Evolutionary conservation across 371 early-diverging fungal genomes (phyloP).

Genomic region (Coemansia sp.): DNA sequence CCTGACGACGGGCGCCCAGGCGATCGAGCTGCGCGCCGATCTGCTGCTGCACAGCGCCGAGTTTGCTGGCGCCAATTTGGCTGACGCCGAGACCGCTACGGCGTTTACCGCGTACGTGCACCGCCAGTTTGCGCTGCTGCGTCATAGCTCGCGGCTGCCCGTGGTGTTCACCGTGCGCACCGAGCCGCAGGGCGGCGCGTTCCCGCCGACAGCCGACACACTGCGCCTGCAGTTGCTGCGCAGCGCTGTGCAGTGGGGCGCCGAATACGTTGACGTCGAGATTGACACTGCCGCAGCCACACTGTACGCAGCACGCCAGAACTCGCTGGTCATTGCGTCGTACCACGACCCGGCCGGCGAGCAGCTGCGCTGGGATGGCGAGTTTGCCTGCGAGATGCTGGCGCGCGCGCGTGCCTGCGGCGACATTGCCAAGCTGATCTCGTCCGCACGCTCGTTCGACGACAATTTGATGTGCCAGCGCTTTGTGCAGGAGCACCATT

Average conservation of each 20-base stretch:
- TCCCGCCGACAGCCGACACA: constrained; percentile 64
- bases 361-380: constrained; percentile 42
- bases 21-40: constrained; percentile 93
- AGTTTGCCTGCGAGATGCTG: constrained; percentile 33
- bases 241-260: constrained; percentile 81
- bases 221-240: constrained; percentile 55
- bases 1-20: constrained; percentile 80
- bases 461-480: constrained; percentile 79
- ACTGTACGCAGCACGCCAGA: constrained; percentile 49
- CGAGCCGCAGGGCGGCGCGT: constrained; percentile 83
- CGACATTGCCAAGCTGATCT: constrained; percentile 92
- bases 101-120: constrained; percentile 67
- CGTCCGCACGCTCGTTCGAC: constrained; percentile 67
- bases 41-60: constrained; percentile 57
- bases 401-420: constrained; percentile 57
- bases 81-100: constrained; percentile 24
- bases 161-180: constrained; percentile 94
- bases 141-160: constrained; percentile 72
- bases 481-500: constrained; percentile 56
- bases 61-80: constrained; percentile 48
- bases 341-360: constrained; percentile 80
- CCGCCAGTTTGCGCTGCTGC: constrained; percentile 75
- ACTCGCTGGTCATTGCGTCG: constrained; percentile 76
- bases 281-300: constrained; percentile 44
- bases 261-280: constrained; percentile 95